Base-by-base conservation (phyloP, 352 stramenopile species). In the Blastocystis sp. region DNA sequence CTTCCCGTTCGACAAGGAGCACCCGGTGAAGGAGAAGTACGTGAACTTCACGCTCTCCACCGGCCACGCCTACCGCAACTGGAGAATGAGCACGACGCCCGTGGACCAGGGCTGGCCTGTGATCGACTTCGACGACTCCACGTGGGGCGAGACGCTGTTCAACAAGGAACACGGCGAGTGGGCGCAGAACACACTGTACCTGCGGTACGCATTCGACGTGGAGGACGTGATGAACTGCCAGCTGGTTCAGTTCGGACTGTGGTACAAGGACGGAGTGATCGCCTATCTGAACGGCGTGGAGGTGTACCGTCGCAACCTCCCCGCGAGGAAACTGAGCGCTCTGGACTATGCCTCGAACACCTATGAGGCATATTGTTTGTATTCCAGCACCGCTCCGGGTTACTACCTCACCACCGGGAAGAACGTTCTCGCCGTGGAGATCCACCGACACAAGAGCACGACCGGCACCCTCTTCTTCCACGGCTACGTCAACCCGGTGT, bases 391-490 rank as follows among this genome's bases (percentile, higher is more conserved):
- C 1, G 74, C 62, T 70, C 74, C 74, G 2, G 59, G 59, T 84
- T 84, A 84, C 38, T 59, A 17, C 10, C 38, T 84, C 3, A 71
- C 14, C 34, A 38, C 62, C 53, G 59, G n/a, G 14, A 19, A 84
- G 3, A 84, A 84, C 43, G 74, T 84, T 3, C 62, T 84, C 64
- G 62, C 59, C 64, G 59, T 84, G 23, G 74, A 62, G 21, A 60
- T 45, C 23, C 74, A 84, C 48, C 43, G 7, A 0, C 74, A 21
- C n/a, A 19, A 21, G 19, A 21, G 59, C 19, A 21, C n/a, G 19
- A 21, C n/a, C 28, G 40, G n/a, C 28, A 71, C 19, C 28, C 28
- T 5, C 21, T 23, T 40, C 19, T 48, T 84, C 59, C 64, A 38
- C 48, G 56, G 62, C 28, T 65, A 38, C 2, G 61, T 84, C 34